These are phyloP conservation scores for Hymenotorrendiella dingleyae DNA, from an alignment of 2,329 filamentous ascomycete species.

Conservation along the genomic window DNA sequence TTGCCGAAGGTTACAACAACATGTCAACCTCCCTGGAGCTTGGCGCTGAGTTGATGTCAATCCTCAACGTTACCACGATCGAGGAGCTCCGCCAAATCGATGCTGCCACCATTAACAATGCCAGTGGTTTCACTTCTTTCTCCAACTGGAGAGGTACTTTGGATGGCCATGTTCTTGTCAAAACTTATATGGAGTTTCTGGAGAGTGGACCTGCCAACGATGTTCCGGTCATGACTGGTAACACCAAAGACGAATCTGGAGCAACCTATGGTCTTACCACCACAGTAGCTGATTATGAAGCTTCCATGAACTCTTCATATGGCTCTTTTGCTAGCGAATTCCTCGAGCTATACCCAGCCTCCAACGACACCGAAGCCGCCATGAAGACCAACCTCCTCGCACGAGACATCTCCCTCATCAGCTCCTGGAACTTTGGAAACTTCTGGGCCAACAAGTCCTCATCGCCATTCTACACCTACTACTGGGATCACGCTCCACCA, in stretches of 20 bases:
- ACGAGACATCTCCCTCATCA: conserved; percentile 23
- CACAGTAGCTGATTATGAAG: conserved; percentile 26
- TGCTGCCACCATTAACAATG: conserved; percentile 9
- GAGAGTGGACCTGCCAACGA: conserved; percentile 29
- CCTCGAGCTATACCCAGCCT: conserved; percentile 25
- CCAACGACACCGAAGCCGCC: conserved; percentile 18
- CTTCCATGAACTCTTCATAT: conserved; percentile 10
- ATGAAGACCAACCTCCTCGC: conserved; percentile 22
- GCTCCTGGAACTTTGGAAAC: conserved; percentile 25
- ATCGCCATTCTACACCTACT: conserved; percentile 28
- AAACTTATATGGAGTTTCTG: conserved; percentile 19
- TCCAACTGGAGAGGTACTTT: conserved; percentile 13
- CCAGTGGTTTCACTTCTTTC: conserved; percentile 5
- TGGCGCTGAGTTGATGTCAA: conserved; percentile 13
- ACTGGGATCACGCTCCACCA: conserved; percentile 28
- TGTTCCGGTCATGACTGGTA: conserved; percentile 33
- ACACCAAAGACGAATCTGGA: conserved; percentile 32
- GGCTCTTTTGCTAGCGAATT: conserved; percentile 7
- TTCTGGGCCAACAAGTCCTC: conserved; percentile 21
- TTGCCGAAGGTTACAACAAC: conserved; percentile 22
- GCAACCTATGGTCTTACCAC: conserved; percentile 21
- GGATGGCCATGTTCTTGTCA: conserved; percentile 20
- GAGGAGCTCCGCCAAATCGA: conserved; percentile 17
- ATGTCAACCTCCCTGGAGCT: conserved; percentile 3
- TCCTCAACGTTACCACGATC: conserved; percentile 18